Evolutionary conservation across 495 filamentous ascomycete species (phyloP).

Genomic region (Daldinia grandis): DNA sequence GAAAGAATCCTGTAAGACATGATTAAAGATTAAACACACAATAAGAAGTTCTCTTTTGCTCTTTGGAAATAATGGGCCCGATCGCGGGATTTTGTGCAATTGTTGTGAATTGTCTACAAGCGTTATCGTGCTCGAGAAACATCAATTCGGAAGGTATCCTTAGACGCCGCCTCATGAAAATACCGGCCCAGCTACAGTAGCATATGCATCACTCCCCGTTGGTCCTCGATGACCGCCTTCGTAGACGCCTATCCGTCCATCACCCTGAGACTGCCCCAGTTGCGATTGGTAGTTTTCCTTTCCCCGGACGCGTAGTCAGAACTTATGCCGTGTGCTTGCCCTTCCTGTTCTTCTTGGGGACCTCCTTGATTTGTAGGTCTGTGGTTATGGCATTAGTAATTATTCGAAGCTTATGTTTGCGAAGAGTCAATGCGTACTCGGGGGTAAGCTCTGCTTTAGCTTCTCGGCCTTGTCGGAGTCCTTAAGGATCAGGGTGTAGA

Average conservation of each 20-base stretch:
- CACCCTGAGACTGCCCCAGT: conserved; percentile 28
- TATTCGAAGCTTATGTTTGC: background rate
- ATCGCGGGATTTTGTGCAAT: conserved; percentile 44
- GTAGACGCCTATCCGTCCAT: conserved; percentile 25
- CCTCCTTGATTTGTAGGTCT: conserved; percentile 60
- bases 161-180: conserved; percentile 53
- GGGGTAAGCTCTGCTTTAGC: conserved; percentile 98
- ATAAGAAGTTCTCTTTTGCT: background rate
- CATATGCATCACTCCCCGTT: conserved; percentile 30
- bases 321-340: conserved; percentile 49
- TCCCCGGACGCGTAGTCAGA: conserved; percentile 20
- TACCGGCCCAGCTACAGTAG: conserved; percentile 20
- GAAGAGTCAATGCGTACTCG: conserved; percentile 65
- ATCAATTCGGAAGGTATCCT: conserved; percentile 52
- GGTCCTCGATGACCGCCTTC: conserved; percentile 21
- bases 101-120: conserved; percentile 47
- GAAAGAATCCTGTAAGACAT: conserved; percentile 41
- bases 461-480: conserved; percentile 99
- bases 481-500: conserved; percentile 98
- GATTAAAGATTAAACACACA: conserved; percentile 10
- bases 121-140: conserved; percentile 38
- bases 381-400: conserved; percentile 10
- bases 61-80: background rate
- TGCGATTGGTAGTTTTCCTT: conserved; percentile 38
- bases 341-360: conserved; percentile 62